A percentile compares a stretch with the other conserved stretches of the same genome.
phyloP scores from a whole-genome alignment of 495 filamentous ascomycete species.

The Neurospora tetraspora region DNA sequence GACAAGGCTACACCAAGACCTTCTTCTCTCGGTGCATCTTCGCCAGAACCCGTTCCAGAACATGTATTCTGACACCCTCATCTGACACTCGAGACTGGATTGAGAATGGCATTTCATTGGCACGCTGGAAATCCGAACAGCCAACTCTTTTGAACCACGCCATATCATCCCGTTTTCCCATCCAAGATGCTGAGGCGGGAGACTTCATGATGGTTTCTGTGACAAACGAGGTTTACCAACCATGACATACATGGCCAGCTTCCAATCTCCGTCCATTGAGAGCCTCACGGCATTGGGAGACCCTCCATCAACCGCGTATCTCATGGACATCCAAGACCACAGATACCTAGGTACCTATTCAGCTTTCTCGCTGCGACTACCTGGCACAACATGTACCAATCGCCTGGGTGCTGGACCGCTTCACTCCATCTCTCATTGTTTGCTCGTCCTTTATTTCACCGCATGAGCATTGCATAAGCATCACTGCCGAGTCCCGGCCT shows the following conservation, averaged over 20 bases:
- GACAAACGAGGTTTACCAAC: background rate
- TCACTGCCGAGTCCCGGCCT: background rate
- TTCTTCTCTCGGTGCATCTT: background rate
- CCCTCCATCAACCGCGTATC: rapidly evolving
- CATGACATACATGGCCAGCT: background rate
- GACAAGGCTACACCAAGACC: background rate
- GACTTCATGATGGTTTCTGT: background rate
- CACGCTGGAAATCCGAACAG: background rate
- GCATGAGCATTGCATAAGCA: background rate
- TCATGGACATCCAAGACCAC: background rate
- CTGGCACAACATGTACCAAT: background rate
- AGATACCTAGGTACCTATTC: no score
- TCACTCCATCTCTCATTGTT: background rate
- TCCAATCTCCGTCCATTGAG: background rate
- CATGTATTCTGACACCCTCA: background rate
- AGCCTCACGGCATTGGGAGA: background rate
- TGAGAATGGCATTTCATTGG: background rate
- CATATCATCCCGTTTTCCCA: background rate
- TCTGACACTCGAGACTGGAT: background rate
- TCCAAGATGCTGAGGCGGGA: background rate
- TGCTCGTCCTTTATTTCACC: background rate
- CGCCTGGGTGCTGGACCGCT: background rate
- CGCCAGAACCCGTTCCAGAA: background rate
- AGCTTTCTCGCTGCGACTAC: background rate
- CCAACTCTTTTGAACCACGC: background rate